Evolutionary conservation across 2,329 filamentous ascomycete species (phyloP).

Genomic region (Aspergillaceae sp.): DNA sequence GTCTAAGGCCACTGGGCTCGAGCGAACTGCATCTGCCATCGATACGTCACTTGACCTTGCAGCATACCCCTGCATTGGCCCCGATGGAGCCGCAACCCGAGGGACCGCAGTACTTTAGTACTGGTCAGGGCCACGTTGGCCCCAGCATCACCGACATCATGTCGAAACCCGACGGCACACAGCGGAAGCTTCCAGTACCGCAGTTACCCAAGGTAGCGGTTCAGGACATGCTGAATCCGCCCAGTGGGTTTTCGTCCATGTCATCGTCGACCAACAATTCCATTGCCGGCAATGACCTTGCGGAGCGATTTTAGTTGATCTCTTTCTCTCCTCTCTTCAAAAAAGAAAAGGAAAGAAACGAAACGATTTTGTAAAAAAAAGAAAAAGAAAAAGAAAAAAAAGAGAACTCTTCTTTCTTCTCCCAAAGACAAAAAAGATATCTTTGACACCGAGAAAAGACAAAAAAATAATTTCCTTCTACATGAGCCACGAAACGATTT

Average conservation of each 20-base stretch:
- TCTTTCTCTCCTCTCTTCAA: background rate
- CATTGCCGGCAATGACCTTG: conserved; percentile 62
- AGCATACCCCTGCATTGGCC: conserved; percentile 58
- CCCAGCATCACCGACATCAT: conserved; percentile 89
- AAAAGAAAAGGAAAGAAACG: conserved; percentile 14
- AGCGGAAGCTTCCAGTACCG: conserved; percentile 83
- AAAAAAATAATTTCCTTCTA: conserved; percentile 15
- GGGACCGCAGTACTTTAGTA: conserved; percentile 50
- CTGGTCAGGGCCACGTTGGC: conserved; percentile 52
- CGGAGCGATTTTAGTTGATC: conserved; percentile 43
- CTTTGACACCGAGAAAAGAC: background rate
- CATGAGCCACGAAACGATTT: conserved; percentile 30
- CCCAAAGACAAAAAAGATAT: no score
- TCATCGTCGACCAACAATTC: conserved; percentile 71
- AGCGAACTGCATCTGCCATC: conserved; percentile 75
- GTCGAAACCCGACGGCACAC: conserved; percentile 74
- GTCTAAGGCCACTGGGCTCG: conserved; percentile 66
- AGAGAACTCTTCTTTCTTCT: conserved; percentile 12
- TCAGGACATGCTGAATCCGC: conserved; percentile 67
- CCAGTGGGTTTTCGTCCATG: conserved; percentile 61
- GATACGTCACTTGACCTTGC: conserved; percentile 63
- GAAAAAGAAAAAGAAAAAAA: background rate
- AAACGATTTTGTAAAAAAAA: conserved; percentile 21
- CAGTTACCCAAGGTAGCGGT: conserved; percentile 81
- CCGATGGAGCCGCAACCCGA: conserved; percentile 62